Evolutionary conservation across 257 asterid species (phyloP), one percentile per base, ranked within the genome.

Genomic region (Marsdenia floribunda): DNA sequence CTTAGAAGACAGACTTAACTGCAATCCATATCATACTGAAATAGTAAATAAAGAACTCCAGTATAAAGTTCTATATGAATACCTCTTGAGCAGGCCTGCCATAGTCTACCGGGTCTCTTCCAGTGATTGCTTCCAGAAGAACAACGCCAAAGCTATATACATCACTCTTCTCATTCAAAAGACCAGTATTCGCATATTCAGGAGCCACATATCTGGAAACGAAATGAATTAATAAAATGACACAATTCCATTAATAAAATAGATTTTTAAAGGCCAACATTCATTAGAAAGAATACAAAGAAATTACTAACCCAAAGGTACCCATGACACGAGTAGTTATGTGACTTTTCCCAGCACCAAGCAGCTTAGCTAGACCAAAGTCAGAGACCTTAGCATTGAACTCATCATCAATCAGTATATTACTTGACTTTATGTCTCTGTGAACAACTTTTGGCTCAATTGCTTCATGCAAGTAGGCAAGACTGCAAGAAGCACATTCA

Each of bases 251-350:
- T 22, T 5, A 42, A 46, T 3, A 26, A 61, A 64, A 33, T 10
- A 47, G 18, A 52, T 46, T 21, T 18, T 3, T 26, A 53, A 53
- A 22, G 50, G 61, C 38, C n/a, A 26, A 38, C 55, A 59, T 24
- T 73, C 77, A 49, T 52, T 42, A 18, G 24, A 71, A 54, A 71
- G 42, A 8, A 71, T 37, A 12, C 22, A n/a, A 67, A 73, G 65
- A 35, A 50, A 80, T 73, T 73, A 82, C 92, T 80, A 65, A 93
- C 97, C 98, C 98, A 35, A 93, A 93, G 77, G 98, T 93, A 44
- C 98, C 98, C 98, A 91, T 93, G 80, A 93, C 98, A 52, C 97
- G 88, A 67, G 97, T 93, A 14, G 98, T 90, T 60, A 93, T 91
- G 84, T 93, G 96, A 78, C 96, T 93, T 83, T 91, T 90, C 68